Evolutionary conservation across 192 early-diverging fungal genomes (phyloP).

Genomic region (Coemansia sp.): DNA sequence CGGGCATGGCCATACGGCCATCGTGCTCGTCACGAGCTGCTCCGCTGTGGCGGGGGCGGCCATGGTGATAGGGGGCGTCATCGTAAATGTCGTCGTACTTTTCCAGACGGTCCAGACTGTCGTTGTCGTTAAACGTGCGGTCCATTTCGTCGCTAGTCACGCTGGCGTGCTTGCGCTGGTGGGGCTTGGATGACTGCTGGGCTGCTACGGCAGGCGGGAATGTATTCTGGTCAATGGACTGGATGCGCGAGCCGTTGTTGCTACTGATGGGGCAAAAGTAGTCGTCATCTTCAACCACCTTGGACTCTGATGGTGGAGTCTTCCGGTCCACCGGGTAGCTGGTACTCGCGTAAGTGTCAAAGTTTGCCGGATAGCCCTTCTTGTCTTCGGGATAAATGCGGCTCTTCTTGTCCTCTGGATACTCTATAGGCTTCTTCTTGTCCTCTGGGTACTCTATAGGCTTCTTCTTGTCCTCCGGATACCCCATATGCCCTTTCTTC

Average conservation of each 20-base stretch:
- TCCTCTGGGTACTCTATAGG: constrained; percentile 8
- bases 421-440: constrained; percentile 6
- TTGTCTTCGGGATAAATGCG: neutral
- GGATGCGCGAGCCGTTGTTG: constrained; percentile 1
- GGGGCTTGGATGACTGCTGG: neutral
- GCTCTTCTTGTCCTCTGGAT: constrained; percentile 17
- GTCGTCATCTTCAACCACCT: constrained; percentile 4
- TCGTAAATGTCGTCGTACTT: constrained; percentile 2
- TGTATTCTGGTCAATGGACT: neutral
- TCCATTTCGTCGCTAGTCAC: neutral
- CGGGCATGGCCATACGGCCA: constrained; percentile 8
- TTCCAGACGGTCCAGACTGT: neutral
- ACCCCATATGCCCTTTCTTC: neutral
- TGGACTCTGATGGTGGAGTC: neutral
- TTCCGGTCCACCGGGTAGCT: neutral
- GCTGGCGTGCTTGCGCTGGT: neutral
- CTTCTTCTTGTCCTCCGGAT: neutral
- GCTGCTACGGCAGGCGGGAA: too few relatives aligned
- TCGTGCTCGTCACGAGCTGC: neutral
- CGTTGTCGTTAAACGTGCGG: neutral
- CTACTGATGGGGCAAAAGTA: neutral
- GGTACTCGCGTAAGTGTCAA: constrained; percentile 7
- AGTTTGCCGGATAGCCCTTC: neutral
- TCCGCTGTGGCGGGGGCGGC: neutral
- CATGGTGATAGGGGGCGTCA: neutral